Evolutionary conservation across 306 rosid genomes (phyloP).

Genomic region (Quercus glauca): DNA sequence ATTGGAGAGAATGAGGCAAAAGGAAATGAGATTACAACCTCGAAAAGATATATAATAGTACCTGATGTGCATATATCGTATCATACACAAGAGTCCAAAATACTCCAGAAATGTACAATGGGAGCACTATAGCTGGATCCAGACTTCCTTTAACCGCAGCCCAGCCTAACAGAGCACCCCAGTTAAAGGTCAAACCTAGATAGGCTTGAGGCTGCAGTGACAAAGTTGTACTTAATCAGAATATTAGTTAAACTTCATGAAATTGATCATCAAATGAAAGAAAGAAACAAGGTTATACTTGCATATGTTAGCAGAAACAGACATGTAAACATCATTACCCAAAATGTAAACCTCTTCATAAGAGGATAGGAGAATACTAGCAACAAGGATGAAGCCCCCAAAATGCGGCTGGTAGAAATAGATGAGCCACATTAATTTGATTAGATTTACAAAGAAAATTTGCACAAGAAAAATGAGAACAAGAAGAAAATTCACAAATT

Average conservation of each 20-base stretch:
- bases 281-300: background rate
- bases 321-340: slow-evolving; percentile 50
- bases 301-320: slow-evolving; percentile 10
- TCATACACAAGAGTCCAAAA: slow-evolving; percentile 95
- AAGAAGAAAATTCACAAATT: background rate
- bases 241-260: slow-evolving; percentile 11
- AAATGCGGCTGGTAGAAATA: slow-evolving; percentile 53
- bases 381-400: slow-evolving; percentile 90
- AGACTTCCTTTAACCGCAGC: slow-evolving; percentile 75
- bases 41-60: slow-evolving; percentile 24
- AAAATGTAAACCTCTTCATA: slow-evolving; percentile 89
- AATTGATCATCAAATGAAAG: slow-evolving; percentile 15
- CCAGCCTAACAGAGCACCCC: slow-evolving; percentile 99
- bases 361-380: slow-evolving; percentile 94
- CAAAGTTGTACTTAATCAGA: slow-evolving; percentile 17
- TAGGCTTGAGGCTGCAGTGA: slow-evolving; percentile 87
- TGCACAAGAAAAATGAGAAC: background rate
- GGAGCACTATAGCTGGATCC: slow-evolving; percentile 77
- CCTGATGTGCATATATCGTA: slow-evolving; percentile 98
- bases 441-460: background rate
- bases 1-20: slow-evolving; percentile 5
- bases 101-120: slow-evolving; percentile 80
- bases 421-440: slow-evolving; percentile 12
- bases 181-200: slow-evolving; percentile 86
- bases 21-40: background rate